A percentile compares a stretch with the other conserved stretches of the same genome.
Evolutionary conservation across 1,284 basidiomycete species (phyloP).

Genomic region (Mycena citricolor): DNA sequence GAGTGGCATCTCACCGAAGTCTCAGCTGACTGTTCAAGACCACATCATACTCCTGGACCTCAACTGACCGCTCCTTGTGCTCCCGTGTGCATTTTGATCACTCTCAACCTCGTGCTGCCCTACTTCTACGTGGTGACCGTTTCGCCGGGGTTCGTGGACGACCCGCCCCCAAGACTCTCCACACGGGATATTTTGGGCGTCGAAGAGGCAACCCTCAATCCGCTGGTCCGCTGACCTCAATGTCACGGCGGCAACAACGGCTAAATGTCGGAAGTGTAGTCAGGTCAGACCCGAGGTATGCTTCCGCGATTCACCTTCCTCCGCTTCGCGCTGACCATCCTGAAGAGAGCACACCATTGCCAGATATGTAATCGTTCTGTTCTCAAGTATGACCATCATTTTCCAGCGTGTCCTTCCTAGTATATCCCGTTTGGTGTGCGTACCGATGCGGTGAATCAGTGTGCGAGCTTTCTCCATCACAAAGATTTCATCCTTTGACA

Average conservation of each 20-base stretch:
- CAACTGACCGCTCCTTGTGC: constrained; percentile 51
- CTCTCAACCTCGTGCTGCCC: constrained; percentile 75
- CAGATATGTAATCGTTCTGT: constrained; percentile 90
- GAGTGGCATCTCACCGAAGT: background rate
- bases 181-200: constrained; percentile 16
- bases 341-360: constrained; percentile 93
- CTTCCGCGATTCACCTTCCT: background rate
- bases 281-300: constrained; percentile 78
- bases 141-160: constrained; percentile 70
- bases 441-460: no score
- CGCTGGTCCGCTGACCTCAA: constrained; percentile 42
- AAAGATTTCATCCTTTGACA: constrained; percentile 2
- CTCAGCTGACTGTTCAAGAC: constrained; percentile 46
- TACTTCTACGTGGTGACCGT: constrained; percentile 85
- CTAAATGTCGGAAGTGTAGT: constrained; percentile 70
- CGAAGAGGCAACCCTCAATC: constrained; percentile 30
- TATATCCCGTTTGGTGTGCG: no score
- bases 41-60: constrained; percentile 66
- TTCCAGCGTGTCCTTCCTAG: constrained; percentile 67
- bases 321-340: background rate
- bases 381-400: constrained; percentile 94
- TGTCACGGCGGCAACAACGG: constrained; percentile 51
- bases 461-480: constrained; percentile 38
- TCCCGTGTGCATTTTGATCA: constrained; percentile 72
- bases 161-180: constrained; percentile 39